Evolutionary conservation across 768 basidiomycete genomes (phyloP).

Genomic region (Ramaria sp.): DNA sequence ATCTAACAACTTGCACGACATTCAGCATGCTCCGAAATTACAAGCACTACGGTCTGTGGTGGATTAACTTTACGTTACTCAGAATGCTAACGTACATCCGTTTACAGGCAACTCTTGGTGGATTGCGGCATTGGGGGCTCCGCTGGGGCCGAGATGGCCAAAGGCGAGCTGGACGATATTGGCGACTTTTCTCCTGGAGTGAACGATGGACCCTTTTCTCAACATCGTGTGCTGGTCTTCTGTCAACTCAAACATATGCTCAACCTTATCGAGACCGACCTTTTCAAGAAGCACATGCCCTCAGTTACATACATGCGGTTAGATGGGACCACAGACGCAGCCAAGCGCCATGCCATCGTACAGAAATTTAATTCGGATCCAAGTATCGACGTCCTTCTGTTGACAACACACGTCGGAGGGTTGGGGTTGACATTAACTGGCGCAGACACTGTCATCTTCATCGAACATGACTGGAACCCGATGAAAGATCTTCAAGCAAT

Average conservation of each 20-base stretch:
- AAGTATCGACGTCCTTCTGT: conserved; percentile 88
- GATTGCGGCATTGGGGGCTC: conserved; percentile 87
- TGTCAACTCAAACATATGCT: conserved; percentile 99
- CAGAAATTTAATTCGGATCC: conserved; percentile 98
- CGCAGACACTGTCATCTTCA: conserved; percentile 98
- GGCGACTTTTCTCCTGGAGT: conserved; percentile 34
- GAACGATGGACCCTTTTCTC: conserved; percentile 49
- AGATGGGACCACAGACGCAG: conserved; percentile 85
- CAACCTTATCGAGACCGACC: conserved; percentile 88
- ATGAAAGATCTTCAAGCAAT: conserved; percentile 99
- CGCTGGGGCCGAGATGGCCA: conserved; percentile 39
- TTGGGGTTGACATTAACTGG: conserved; percentile 93
- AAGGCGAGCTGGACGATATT: conserved; percentile 58
- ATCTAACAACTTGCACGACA: conserved; percentile 48
- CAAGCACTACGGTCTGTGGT: conserved; percentile 71
- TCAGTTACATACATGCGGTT: conserved; percentile 97
- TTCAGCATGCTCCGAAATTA: conserved; percentile 89
- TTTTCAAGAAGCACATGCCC: conserved; percentile 90
- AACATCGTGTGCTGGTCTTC: conserved; percentile 98
- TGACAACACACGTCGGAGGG: conserved; percentile 96
- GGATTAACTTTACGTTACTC: neutral
- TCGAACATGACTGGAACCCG: conserved; percentile 99
- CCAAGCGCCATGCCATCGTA: conserved; percentile 91
- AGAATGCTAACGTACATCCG: too few species aligned
- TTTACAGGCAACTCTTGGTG: conserved; percentile 71